Evolutionary conservation across 805 yeast genomes (phyloP).

Genomic region (Priceomyces fermenticarens): DNA sequence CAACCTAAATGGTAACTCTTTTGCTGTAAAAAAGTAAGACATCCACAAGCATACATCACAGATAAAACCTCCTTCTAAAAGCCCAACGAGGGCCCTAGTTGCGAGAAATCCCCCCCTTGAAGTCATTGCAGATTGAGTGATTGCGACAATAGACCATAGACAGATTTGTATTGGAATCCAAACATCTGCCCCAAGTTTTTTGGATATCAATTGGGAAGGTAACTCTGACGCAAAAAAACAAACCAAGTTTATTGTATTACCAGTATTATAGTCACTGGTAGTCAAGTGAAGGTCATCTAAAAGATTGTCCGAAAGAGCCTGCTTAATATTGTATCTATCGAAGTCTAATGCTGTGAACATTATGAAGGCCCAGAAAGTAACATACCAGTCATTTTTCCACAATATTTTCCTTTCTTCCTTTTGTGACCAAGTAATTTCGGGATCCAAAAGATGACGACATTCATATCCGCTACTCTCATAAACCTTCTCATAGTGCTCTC

Average conservation of each 20-base stretch:
- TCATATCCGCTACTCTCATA: conserved; percentile 54
- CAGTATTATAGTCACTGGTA: conserved; percentile 59
- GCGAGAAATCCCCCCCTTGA: conserved; percentile 42
- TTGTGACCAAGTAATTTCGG: conserved; percentile 51
- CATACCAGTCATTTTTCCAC: conserved; percentile 53
- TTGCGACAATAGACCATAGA: conserved; percentile 56
- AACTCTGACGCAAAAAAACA: conserved; percentile 56
- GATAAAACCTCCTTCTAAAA: conserved; percentile 68
- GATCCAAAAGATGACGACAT: conserved; percentile 54
- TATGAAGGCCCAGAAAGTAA: conserved; percentile 55
- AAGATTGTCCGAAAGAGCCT: conserved; percentile 58
- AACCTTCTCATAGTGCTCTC: conserved; percentile 40
- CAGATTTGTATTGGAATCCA: conserved; percentile 61
- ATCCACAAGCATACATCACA: conserved; percentile 64
- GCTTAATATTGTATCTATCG: conserved; percentile 56
- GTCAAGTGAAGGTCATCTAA: conserved; percentile 49
- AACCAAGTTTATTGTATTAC: conserved; percentile 51
- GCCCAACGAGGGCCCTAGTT: conserved; percentile 52
- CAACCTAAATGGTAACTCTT: conserved; percentile 56
- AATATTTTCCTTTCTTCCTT: conserved; percentile 49
- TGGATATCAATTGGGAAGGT: conserved; percentile 66
- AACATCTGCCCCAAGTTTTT: conserved; percentile 58
- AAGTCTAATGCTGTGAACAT: conserved; percentile 59
- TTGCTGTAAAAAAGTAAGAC: conserved; percentile 60
- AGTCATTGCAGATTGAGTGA: conserved; percentile 46